A percentile compares a stretch with the other conserved stretches of the same genome.
phyloP scores from a whole-genome alignment of 805 yeast genomes.

The Sugiyamaella smithiae region DNA sequence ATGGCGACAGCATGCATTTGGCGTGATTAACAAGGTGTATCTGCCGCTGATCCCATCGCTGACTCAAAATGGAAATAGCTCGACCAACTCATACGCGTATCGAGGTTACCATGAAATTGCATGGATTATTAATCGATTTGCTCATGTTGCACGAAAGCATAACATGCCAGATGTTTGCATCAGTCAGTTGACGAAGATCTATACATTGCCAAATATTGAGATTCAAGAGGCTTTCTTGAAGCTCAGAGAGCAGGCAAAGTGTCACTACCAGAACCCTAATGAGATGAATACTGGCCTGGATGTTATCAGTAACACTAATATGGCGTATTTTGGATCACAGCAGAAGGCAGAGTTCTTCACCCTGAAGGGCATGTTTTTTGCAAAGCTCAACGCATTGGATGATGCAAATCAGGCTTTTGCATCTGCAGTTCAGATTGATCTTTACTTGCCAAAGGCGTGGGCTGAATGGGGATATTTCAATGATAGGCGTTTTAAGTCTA shows the following conservation, averaged over 20 bases:
- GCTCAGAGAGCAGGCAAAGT: constrained; percentile 94
- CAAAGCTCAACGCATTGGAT: constrained; percentile 83
- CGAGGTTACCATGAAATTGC: constrained; percentile 98
- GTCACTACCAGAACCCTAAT: constrained; percentile 88
- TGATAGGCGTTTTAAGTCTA: constrained; percentile 81
- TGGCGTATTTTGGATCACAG: constrained; percentile 94
- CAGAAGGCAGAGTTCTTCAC: constrained; percentile 98
- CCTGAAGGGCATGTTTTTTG: constrained; percentile 95
- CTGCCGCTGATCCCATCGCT: constrained; percentile 86
- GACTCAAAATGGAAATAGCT: constrained; percentile 52
- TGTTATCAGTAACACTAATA: constrained; percentile 92
- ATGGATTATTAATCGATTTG: constrained; percentile 97
- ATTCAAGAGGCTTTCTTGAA: constrained; percentile 97
- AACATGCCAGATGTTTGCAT: constrained; percentile 96
- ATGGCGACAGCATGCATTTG: constrained; percentile 98
- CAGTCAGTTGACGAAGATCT: constrained; percentile 86
- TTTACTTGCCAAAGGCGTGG: constrained; percentile 96
- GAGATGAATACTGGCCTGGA: constrained; percentile 94
- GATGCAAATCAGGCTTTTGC: constrained; percentile 98
- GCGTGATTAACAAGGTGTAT: constrained; percentile 90
- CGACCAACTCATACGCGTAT: constrained; percentile 87
- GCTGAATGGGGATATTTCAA: constrained; percentile 99
- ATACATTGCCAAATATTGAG: constrained; percentile 94
- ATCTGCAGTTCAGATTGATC: constrained; percentile 93
- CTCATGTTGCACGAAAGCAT: constrained; percentile 97